Evolutionary conservation across 2,329 filamentous ascomycete species (phyloP), one percentile per base, ranked within the genome.

Genomic region (Aspergillus terreus): DNA sequence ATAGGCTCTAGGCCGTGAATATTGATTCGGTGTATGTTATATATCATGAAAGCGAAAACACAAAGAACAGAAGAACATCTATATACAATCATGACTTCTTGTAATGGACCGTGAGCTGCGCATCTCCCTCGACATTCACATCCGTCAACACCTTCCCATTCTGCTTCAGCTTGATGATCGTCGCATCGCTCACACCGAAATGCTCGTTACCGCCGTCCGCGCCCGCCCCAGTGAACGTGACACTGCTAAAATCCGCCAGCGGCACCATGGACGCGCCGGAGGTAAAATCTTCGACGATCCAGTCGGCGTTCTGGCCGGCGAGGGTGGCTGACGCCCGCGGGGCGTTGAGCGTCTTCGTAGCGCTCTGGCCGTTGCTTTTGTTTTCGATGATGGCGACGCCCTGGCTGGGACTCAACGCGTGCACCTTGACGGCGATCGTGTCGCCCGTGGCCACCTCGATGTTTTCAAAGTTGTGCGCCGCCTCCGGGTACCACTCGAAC

Each of bases 401-500:
- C 44, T 67, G 59, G 21, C 68, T 74, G 11, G 64, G 75, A 19
- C 71, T 75, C 2, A 35, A 51, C 1, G 64, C 53, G 63, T 74
- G 4, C 70, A 75, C 55, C 50, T 66, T 54, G 68, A 73, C 51
- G 60, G 73, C 56, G 50, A 81, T 73, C 4, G 64, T 61, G 49
- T 82, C 72, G 12, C 79, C 79, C 1, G 73, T 72, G 15, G 63
- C 58, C 46, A 82, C 66, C 2, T 61, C 49, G 53, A 83, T 70
- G 49, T 72, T 70, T 48, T 72, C 70, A 65, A 82, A 83, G 60
- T 79, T 75, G 58, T 80, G 76, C 23, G 80, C 76, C 57, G 77
- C 77, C 60, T 82, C 77, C 1, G 81, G 81, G 58, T 78, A 82
- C 81, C 81, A 84, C 64, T 84, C 81, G 60, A 81, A 84, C 80